Conservation (phyloP, 371 early-diverging fungal genomes). For the Mycotypha africana region DNA sequence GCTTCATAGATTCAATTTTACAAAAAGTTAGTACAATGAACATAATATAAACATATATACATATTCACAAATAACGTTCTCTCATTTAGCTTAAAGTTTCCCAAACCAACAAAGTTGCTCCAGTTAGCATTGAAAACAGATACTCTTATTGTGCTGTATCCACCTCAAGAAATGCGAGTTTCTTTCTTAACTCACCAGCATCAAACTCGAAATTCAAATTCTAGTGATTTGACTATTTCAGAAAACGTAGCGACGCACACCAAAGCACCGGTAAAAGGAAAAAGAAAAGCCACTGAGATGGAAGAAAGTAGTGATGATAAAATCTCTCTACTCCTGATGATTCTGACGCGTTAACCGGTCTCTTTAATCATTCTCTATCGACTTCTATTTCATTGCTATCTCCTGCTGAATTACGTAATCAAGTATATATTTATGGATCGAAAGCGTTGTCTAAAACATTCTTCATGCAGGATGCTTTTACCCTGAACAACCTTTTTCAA, state of each 20-base stretch:
- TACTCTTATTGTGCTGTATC: slow-evolving; percentile 18
- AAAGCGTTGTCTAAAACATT: slow-evolving; percentile 15
- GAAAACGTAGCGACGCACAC: slow-evolving; percentile 6
- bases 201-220: slow-evolving; percentile 10
- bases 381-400: slow-evolving; percentile 10
- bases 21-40: slow-evolving; percentile 4
- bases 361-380: slow-evolving; percentile 9
- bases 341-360: slow-evolving; percentile 5
- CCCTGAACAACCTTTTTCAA: slow-evolving; percentile 6
- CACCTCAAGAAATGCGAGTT: slow-evolving; percentile 13
- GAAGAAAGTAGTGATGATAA: slow-evolving; percentile 10
- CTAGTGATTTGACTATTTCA: slow-evolving; percentile 9
- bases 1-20: slow-evolving; percentile 9
- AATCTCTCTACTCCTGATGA: slow-evolving; percentile 10
- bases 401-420: slow-evolving; percentile 11
- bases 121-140: slow-evolving; percentile 8
- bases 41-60: slow-evolving; percentile 3
- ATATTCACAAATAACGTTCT: slow-evolving; percentile 11
- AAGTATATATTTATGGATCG: slow-evolving; percentile 11
- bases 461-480: slow-evolving; percentile 4
- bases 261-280: slow-evolving; percentile 2
- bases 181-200: slow-evolving; percentile 15
- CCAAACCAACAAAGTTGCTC: slow-evolving; percentile 10
- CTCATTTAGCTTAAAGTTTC: slow-evolving; percentile 12
- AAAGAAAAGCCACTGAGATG: slow-evolving; percentile 11